phyloP scores from a whole-genome alignment of 495 filamentous ascomycete genomes.

The Hyaloscypha bicolor region DNA sequence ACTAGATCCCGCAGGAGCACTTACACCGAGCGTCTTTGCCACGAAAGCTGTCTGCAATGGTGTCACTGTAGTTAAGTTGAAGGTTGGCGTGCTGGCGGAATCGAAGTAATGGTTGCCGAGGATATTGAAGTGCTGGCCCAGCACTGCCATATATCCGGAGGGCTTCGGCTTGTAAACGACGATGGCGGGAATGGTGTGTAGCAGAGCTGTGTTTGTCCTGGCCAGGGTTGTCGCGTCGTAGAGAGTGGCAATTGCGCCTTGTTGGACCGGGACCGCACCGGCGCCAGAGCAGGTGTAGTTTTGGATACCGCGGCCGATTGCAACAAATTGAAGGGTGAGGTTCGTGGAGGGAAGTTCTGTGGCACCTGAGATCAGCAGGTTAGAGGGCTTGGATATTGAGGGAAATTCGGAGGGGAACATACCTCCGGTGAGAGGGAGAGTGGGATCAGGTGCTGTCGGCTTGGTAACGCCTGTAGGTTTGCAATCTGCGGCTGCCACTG shows the following conservation, averaged over 20 bases:
- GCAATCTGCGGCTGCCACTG: neutral
- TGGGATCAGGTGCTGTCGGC: neutral
- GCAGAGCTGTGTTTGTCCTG: conserved; percentile 26
- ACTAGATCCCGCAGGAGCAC: conserved; percentile 53
- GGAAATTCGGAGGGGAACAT: conserved; percentile 1
- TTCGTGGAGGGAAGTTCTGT: conserved; percentile 29
- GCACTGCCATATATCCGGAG: neutral
- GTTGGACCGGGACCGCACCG: conserved; percentile 40
- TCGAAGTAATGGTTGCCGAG: conserved; percentile 73
- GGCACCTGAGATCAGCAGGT: conserved; percentile 17
- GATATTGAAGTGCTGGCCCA: conserved; percentile 34
- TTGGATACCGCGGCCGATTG: conserved; percentile 72
- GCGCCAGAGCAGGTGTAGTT: conserved; percentile 68
- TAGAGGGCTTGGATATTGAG: neutral
- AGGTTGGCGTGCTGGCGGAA: conserved; percentile 50
- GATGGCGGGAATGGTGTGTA: conserved; percentile 41
- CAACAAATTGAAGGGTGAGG: conserved; percentile 58
- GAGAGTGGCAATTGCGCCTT: conserved; percentile 68
- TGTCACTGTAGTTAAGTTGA: conserved; percentile 55
- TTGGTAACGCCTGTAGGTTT: neutral
- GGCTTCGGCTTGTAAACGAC: conserved; percentile 41
- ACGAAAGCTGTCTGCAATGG: conserved; percentile 33
- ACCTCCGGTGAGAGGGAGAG: conserved; percentile 23
- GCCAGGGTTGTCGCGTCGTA: conserved; percentile 38
- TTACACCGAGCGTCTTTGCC: conserved; percentile 48